Evolutionary conservation across 2,329 filamentous ascomycete genomes (phyloP).

Genomic region (Pseudogymnoascus verrucosus): DNA sequence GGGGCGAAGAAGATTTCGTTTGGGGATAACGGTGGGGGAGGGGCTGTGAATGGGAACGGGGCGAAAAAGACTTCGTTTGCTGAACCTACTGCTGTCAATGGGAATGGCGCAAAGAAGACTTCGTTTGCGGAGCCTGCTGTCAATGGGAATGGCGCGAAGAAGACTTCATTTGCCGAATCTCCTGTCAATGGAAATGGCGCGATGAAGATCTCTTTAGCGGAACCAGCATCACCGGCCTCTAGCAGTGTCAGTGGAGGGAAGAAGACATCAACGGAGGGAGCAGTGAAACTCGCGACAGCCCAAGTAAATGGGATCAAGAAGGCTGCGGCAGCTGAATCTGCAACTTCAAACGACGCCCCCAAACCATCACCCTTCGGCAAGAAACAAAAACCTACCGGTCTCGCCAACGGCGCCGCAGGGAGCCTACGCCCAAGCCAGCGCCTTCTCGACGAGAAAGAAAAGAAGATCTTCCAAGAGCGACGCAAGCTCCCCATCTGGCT

Average conservation of each 20-base stretch:
- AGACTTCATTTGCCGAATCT: not conserved
- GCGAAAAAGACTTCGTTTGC: not conserved
- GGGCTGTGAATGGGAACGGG: not conserved
- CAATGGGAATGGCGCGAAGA: not conserved
- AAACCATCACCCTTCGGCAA: not conserved
- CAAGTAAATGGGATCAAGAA: not conserved
- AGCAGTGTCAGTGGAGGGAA: not conserved
- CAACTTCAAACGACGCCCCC: not conserved
- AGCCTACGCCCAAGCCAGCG: not conserved
- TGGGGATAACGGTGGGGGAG: not conserved
- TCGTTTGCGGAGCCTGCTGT: not conserved
- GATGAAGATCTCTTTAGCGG: not conserved
- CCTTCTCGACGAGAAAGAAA: not conserved
- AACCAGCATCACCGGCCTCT: not conserved
- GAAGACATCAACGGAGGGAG: not conserved
- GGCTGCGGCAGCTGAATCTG: not conserved
- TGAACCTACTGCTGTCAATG: not conserved
- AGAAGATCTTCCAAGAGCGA: conserved; percentile 19
- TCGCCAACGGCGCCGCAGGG: not conserved
- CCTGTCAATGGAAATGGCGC: not conserved
- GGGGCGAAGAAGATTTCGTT: not conserved
- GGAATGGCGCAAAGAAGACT: not conserved
- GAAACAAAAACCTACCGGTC: not conserved
- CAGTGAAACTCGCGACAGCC: not conserved
- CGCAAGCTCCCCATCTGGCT: conserved; percentile 26